A percentile compares a stretch with the other conserved stretches of the same genome.
These are phyloP conservation scores for Wickerhamomyces ciferrii DNA, from an alignment of 805 yeast genomes.

Conservation along the genomic window DNA sequence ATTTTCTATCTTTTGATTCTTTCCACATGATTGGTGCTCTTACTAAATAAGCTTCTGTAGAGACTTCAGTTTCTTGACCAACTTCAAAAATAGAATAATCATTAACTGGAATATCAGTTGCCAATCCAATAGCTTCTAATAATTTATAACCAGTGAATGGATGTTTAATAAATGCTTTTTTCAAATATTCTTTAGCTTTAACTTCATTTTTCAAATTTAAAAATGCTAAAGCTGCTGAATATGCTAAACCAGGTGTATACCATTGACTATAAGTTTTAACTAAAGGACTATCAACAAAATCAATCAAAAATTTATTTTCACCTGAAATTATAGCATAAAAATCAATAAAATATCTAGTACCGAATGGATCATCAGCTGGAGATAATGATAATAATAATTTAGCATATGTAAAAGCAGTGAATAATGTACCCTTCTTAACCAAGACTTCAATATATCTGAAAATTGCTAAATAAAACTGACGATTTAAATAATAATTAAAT, in stretches of 20 bases:
- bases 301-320: slow-evolving; percentile 57
- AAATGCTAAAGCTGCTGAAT: slow-evolving; percentile 62
- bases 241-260: slow-evolving; percentile 69
- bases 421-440: slow-evolving; percentile 72
- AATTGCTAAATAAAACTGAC: slow-evolving; percentile 70
- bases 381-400: slow-evolving; percentile 63
- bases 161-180: slow-evolving; percentile 46
- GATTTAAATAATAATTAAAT: slow-evolving; percentile 65
- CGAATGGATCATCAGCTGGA: slow-evolving; percentile 81
- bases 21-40: slow-evolving; percentile 55
- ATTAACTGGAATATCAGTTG: slow-evolving; percentile 22
- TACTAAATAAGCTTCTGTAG: slow-evolving; percentile 52
- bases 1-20: slow-evolving; percentile 37
- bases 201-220: slow-evolving; percentile 34
- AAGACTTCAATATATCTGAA: slow-evolving; percentile 68
- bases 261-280: slow-evolving; percentile 54
- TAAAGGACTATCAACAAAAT: slow-evolving; percentile 51
- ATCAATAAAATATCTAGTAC: slow-evolving; percentile 80
- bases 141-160: slow-evolving; percentile 53
- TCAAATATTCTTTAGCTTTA: slow-evolving; percentile 43
- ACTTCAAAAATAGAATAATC: slow-evolving; percentile 20
- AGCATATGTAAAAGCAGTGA: slow-evolving; percentile 72
- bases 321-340: slow-evolving; percentile 64
- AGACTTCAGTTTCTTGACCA: slow-evolving; percentile 28
- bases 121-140: slow-evolving; percentile 38